Conservation (phyloP, 768 basidiomycete species). For the Hortiboletus campestris region DNA sequence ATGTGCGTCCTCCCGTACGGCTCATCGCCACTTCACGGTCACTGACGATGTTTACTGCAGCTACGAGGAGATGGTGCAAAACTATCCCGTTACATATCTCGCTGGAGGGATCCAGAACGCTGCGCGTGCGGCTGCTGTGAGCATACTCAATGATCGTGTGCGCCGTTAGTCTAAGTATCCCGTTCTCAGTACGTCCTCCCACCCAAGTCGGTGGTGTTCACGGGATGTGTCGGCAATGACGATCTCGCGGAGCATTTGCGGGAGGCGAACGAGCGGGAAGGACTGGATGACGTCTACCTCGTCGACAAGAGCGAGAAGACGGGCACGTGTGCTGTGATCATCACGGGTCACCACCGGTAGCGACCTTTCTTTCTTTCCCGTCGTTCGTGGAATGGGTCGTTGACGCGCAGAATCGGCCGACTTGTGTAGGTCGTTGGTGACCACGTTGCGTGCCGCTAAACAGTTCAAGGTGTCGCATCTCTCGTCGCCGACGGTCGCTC, state of each 20-base stretch:
- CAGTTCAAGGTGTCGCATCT: conserved; percentile 84
- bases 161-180: not conserved
- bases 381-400: not conserved
- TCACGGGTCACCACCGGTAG: conserved; percentile 91
- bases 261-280: conserved; percentile 89
- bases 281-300: conserved; percentile 83
- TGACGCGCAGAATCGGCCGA: not conserved
- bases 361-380: conserved; percentile 8
- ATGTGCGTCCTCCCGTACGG: conserved; percentile 48
- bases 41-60: conserved; percentile 38
- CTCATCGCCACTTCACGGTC: not conserved
- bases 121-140: conserved; percentile 91
- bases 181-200: conserved; percentile 81
- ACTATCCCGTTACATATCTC: conserved; percentile 81
- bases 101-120: conserved; percentile 98
- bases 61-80: conserved; percentile 82
- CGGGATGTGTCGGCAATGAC: conserved; percentile 93
- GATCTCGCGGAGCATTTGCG: conserved; percentile 87
- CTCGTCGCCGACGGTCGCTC: conserved; percentile 67
- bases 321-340: conserved; percentile 93
- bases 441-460: conserved; percentile 87
- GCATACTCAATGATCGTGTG: conserved; percentile 28
- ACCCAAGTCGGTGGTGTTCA: conserved; percentile 83
- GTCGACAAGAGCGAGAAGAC: conserved; percentile 87
- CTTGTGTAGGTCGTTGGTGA: conserved; percentile 87